Conservation (phyloP, 2,329 filamentous ascomycete genomes). For the Paracoccidioides lutzii region DNA sequence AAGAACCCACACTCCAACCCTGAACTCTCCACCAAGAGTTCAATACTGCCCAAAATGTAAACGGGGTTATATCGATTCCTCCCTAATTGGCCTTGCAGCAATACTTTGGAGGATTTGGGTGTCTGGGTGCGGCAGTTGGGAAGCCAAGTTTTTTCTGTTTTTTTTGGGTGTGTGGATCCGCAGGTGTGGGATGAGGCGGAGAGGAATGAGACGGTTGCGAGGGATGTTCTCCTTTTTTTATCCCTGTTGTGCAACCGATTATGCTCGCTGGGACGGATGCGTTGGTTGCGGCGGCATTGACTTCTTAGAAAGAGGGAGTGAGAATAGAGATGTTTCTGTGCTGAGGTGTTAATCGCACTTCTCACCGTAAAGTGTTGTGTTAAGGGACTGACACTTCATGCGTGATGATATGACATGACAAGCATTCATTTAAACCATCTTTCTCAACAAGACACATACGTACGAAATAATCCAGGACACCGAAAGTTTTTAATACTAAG, state of each 20-base stretch:
- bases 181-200: conserved; percentile 39
- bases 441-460: neutral
- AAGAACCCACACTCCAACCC: conserved; percentile 47
- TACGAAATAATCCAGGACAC: neutral
- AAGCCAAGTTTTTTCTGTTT: conserved; percentile 43
- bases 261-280: conserved; percentile 41
- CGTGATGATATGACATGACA: too few relatives aligned
- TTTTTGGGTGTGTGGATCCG: conserved; percentile 40
- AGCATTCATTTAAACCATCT: neutral
- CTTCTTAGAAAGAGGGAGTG: conserved; percentile 15
- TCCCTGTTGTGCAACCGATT: conserved; percentile 47
- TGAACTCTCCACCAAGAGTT: conserved; percentile 47
- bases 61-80: conserved; percentile 7
- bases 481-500: neutral
- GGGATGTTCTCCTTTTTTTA: conserved; percentile 43
- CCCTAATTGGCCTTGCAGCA: conserved; percentile 19
- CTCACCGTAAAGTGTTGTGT: neutral
- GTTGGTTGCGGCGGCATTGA: conserved; percentile 40
- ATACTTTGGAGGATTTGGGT: conserved; percentile 46
- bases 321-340: neutral
- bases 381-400: neutral
- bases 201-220: conserved; percentile 28
- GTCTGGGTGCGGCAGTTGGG: conserved; percentile 38
- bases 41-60: conserved; percentile 38
- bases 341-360: neutral